Base-by-base conservation (phyloP, 2,329 filamentous ascomycete species). In the Phialocephala sp. region DNA sequence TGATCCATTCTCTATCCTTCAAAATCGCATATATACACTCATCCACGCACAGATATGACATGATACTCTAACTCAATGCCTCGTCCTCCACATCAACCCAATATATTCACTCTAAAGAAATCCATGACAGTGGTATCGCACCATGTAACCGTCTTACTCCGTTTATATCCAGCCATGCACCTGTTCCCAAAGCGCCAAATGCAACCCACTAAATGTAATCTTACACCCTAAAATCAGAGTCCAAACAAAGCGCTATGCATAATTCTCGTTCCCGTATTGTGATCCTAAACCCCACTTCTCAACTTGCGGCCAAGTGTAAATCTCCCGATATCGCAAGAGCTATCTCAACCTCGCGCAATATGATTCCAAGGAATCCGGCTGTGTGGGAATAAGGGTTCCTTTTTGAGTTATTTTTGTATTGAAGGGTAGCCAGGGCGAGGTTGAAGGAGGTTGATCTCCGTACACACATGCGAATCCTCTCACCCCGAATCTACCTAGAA, bases 61-160 rank as follows among this genome's bases (percentile, higher is more conserved):
- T 32, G 27, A 32, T 32, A 32, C 27, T 32, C 27, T 3, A 32
- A 32, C 20, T 57, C 55, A 39, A 22, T 35, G 20, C 36, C 24
- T 35, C 50, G 1, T 54, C 22, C 2, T 20, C 45, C 1, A 2
- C 45, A 47, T 24, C 12, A 4, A 1, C 24, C 27, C 15, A 32
- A 32, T 32, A 6, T 32, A 32, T 32, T 32, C 27, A 6, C 27
- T 32, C 27, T 32, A 32, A 55, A 37, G 9, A 62, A 43, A 59
- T 2, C 50, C 56, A 20, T 50, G 50, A 39, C 43, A 52, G 60
- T 67, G 62, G 62, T 67, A 65, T 63, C 57, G 59, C 59, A 39
- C 59, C 37, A 6, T 59, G 37, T 45, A 59, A 57, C 43, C 62
- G 15, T 32, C 47, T 41, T 35, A 43, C 59, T 52, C 59, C 65